Evolutionary conservation across 805 yeast genomes (phyloP), one percentile per base, ranked within the genome.

Genomic region (Wickerhamiella dianesei): DNA sequence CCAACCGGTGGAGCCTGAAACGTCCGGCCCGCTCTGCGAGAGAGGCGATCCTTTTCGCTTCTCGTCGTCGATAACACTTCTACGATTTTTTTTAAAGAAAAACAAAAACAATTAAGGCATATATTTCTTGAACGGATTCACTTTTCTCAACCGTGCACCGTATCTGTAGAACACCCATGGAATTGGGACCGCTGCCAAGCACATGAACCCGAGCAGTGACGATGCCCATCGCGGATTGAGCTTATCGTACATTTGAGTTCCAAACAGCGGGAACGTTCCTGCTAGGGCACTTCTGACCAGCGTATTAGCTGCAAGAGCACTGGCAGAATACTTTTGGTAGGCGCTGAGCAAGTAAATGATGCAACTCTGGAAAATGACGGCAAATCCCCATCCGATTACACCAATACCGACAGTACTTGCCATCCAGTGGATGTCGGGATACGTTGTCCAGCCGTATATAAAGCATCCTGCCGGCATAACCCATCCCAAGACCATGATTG

Each of bases 261-360:
- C 82, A 60, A 80, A 79, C 45, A 80, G 65, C 40, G 82, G 81
- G 66, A 77, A 76, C 2, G 69, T 72, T 50, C 75, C 73, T 1
- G 78, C 82, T 52, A 71, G 67, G 3, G 71, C 59, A 1, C 80
- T 75, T 58, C 82, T 65, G 45, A 73, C 57, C 44, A 77, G 69
- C 1, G 81, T 74, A 50, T 75, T 75, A 18, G 45, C 40, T 8
- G 82, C 81, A 49, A 77, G 66, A 3, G 79, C 79, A 17, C 79
- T 72, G 2, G 82, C 82, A 9, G 80, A 74, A 54, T 68, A 73
- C 44, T 67, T 60, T 22, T 75, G 68, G 56, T 74, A 76, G 42
- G 80, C 69, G 57, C 77, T 82, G 44, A 78, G 75, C 48, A 78
- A 64, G 55, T 78, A 77, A 58, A 75, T 76, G 44, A 77, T 60